Evolutionary conservation across 805 yeast species (phyloP).

Genomic region (Lachancea sp.): DNA sequence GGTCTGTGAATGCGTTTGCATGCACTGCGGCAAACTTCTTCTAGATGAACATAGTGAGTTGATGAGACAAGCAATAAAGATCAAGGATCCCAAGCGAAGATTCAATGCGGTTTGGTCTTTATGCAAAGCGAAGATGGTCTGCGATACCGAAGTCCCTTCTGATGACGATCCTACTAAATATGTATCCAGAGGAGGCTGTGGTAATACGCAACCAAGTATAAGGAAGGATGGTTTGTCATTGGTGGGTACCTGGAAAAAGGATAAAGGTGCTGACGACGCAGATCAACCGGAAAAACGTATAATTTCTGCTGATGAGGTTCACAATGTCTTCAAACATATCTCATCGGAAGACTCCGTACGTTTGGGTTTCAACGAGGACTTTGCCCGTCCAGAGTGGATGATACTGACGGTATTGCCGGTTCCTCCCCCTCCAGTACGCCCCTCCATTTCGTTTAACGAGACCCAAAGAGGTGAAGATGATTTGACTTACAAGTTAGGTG

Average conservation of each 20-base stretch:
- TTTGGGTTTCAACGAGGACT: constrained; percentile 89
- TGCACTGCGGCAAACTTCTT: constrained; percentile 95
- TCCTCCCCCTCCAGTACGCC: constrained; percentile 99
- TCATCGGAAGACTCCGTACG: constrained; percentile 72
- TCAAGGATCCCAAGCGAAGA: constrained; percentile 91
- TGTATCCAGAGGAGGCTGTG: constrained; percentile 91
- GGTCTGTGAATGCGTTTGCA: constrained; percentile 93
- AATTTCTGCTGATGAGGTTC: constrained; percentile 80
- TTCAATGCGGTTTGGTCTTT: constrained; percentile 95
- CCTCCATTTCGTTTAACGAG: constrained; percentile 95
- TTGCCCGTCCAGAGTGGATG: constrained; percentile 99
- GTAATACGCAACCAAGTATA: constrained; percentile 90
- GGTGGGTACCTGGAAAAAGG: constrained; percentile 98
- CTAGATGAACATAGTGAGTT: constrained; percentile 65
- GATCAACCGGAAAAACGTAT: constrained; percentile 88
- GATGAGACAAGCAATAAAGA: constrained; percentile 81
- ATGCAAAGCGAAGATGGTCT: constrained; percentile 87
- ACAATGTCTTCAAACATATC: constrained; percentile 88
- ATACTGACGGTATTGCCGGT: constrained; percentile 95
- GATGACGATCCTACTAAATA: constrained; percentile 52
- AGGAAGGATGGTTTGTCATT: constrained; percentile 93
- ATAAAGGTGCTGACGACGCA: constrained; percentile 68
- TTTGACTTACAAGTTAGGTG: constrained; percentile 94
- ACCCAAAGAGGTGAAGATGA: constrained; percentile 99
- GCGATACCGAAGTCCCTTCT: constrained; percentile 79